Percentiles rank a stretch among this genome's conserved stretches.
Conservation (phyloP, 305 asterid species). For the Salvia sclarea region DNA sequence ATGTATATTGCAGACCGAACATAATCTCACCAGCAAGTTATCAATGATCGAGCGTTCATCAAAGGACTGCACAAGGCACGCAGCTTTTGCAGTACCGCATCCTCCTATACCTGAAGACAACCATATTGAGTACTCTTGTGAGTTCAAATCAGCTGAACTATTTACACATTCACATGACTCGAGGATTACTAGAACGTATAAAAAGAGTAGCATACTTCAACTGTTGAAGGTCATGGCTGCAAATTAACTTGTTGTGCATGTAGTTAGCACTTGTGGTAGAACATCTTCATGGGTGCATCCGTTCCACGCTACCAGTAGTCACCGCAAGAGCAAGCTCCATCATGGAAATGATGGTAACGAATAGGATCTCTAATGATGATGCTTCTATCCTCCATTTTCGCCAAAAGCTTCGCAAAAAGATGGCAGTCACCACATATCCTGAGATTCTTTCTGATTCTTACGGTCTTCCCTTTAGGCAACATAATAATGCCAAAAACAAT, state of each 20-base stretch:
- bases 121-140: not conserved
- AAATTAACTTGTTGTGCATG: not conserved
- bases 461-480: slow-evolving; percentile 52
- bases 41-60: not conserved
- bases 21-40: slow-evolving; percentile 11
- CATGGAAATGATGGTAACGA: slow-evolving; percentile 77
- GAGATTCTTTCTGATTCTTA: slow-evolving; percentile 74
- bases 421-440: slow-evolving; percentile 88
- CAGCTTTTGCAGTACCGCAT: slow-evolving; percentile 6
- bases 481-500: slow-evolving; percentile 56
- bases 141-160: not conserved
- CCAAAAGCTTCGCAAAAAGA: slow-evolving; percentile 63
- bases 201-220: slow-evolving; percentile 15
- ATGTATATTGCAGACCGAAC: not conserved
- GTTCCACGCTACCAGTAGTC: slow-evolving; percentile 63
- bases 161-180: not conserved
- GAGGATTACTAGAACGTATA: not conserved
- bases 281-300: not conserved
- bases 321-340: slow-evolving; percentile 74
- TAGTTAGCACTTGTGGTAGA: not conserved
- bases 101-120: slow-evolving; percentile 24
- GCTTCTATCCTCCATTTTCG: slow-evolving; percentile 54
- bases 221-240: slow-evolving; percentile 12
- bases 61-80: not conserved
- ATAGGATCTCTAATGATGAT: slow-evolving; percentile 79